Evolutionary conservation across 768 basidiomycete genomes (phyloP).

Genomic region (Boletus pseudopeckii): DNA sequence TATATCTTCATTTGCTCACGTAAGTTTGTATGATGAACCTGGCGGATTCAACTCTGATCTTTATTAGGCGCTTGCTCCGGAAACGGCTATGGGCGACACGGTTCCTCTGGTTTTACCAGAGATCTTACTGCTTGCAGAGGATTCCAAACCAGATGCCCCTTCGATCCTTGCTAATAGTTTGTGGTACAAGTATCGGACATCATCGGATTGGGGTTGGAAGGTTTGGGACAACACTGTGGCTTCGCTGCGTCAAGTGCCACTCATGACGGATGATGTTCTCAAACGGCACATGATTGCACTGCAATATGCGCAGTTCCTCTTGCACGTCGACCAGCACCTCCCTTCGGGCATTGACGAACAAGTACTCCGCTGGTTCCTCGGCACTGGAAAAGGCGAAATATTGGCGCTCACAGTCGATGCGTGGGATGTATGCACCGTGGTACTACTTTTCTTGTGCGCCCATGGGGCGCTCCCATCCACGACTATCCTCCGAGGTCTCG

Average conservation of each 20-base stretch:
- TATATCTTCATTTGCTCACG: conserved; percentile 58
- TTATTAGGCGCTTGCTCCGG: conserved; percentile 41
- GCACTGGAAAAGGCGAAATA: conserved; percentile 63
- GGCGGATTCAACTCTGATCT: background rate
- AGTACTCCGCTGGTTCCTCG: conserved; percentile 69
- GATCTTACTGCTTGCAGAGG: conserved; percentile 61
- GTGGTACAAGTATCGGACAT: conserved; percentile 80
- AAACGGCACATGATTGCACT: conserved; percentile 53
- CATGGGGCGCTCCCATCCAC: conserved; percentile 69
- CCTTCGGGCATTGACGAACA: conserved; percentile 68
- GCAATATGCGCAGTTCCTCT: conserved; percentile 67
- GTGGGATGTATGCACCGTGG: conserved; percentile 64
- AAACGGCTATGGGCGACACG: conserved; percentile 29
- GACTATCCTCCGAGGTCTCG: conserved; percentile 66
- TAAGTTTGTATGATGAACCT: conserved; percentile 29
- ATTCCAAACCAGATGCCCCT: conserved; percentile 57
- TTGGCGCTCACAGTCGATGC: conserved; percentile 54
- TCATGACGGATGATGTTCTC: conserved; percentile 46
- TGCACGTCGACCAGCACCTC: conserved; percentile 74
- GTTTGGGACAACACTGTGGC: conserved; percentile 83
- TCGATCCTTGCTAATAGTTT: conserved; percentile 70
- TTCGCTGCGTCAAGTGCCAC: conserved; percentile 65
- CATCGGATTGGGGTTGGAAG: conserved; percentile 73
- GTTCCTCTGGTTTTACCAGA: conserved; percentile 51
- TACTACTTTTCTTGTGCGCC: conserved; percentile 61